Evolutionary conservation across 2,329 filamentous ascomycete genomes (phyloP), one percentile per base, ranked within the genome.

Genomic region (Alternaria viburni): DNA sequence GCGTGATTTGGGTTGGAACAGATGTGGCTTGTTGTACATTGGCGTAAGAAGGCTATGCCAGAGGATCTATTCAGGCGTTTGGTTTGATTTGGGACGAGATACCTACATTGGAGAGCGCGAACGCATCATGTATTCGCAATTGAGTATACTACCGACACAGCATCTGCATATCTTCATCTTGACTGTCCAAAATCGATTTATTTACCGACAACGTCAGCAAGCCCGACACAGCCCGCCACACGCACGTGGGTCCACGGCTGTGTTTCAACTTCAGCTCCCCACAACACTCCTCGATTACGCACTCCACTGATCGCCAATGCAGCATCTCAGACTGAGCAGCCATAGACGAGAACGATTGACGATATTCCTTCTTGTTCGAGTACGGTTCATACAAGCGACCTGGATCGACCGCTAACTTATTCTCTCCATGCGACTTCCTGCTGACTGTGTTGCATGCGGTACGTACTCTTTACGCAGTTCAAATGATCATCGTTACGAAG

Each of bases 21-120:
- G 49, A 46, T 23, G 12, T 47, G 26, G 28, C 12, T 23, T 58
- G 43, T 23, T 28, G 43, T 36, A 41, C 25, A 36, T 21, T 41
- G 45, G 43, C 28, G 19, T 19, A 28, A 17, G 23, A 54, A 46
- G 30, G 4, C 6, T 11, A 23, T 15, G 28, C n/a, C 13, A 7
- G 28, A n/a, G 49, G 13, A 17, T 23, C 3, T 36, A 21, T 36
- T 23, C 21, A 26, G 61, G 61, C 57, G 61, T 63, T 57, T 25
- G 23, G 45, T 21, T 46, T 30, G 23, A 26, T 21, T 46, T 52
- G 30, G 30, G 28, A 25, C n/a, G 41, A 30, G 57, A 63, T 60
- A 60, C 51, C 57, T 59, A 30, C 23, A 36, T 19, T n/a, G 52
- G 52, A 44, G 52, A 28, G 8, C 23, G 36, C 32, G 36, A 44